Base-by-base conservation (phyloP, 1,284 basidiomycete genomes). In the Leccinum griseonigrum region DNA sequence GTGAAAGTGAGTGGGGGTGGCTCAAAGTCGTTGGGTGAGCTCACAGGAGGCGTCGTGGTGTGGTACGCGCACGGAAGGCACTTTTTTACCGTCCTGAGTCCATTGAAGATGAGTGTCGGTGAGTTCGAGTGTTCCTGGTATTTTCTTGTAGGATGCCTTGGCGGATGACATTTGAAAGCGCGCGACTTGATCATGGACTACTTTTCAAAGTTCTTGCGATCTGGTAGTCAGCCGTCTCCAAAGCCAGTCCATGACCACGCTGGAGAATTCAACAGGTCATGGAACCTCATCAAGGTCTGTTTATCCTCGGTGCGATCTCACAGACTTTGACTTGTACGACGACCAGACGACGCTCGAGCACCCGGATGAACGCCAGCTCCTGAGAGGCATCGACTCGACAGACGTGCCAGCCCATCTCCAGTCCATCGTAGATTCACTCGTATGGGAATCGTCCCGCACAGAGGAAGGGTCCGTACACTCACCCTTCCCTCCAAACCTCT, bases 351-450 rank as follows among this genome's bases (percentile, higher is more conserved):
- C 89, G 8, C 82, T 95, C 22, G 75, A 84, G 54, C 81, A 87
- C 67, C 92, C 93, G 0, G 92, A 95, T 75, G 92, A 94, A 77
- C 81, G 92, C 46, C 91, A 94, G 67, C 77, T 94, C 56, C 81
- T 85, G 32, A 86, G 85, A 69, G 95, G 95, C 4, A 95, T 98
- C 69, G 78, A 80, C 46, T 85, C 88, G 10, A 97, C 95, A 2
- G 84, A 88, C 74, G 92, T 97, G 0, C 93, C 95, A 9, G 78
- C 75, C 6, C 85, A 88, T 63, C 79, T 98, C 16, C 84, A 88
- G 70, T 85, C 87, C n/a, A 89, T 98, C 80, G 90, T 95, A 3
- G 92, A 96, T 74, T 83, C 91, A 3, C 81, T 98, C 52, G 92
- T 97, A 16, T 87, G 88, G 79, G 95, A 97, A 75, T 89, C 90